phyloP scores from a whole-genome alignment of 2,329 filamentous ascomycete genomes.

The Niveomyces coronatus region DNA sequence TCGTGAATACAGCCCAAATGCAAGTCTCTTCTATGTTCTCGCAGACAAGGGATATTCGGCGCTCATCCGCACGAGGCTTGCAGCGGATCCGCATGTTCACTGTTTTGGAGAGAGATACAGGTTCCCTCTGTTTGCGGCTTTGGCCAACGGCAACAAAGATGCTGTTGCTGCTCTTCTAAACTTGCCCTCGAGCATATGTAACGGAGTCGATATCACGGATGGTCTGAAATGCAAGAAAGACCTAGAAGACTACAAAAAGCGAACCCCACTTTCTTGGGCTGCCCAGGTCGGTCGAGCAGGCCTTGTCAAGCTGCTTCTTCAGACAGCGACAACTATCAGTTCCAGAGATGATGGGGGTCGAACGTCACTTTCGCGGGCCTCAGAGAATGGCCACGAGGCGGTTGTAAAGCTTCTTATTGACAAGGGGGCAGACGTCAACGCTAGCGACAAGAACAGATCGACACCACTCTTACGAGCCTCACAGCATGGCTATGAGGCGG shows the following conservation, averaged over 20 bases:
- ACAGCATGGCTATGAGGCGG: conserved; percentile 5
- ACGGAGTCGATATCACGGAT: conserved; percentile 6
- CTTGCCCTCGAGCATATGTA: conserved; percentile 7
- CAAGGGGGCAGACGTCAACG: conserved; percentile 9
- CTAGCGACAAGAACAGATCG: neutral
- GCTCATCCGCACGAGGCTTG: conserved; percentile 20
- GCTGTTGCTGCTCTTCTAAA: conserved; percentile 16
- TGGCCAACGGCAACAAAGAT: conserved; percentile 19
- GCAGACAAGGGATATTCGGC: conserved; percentile 17
- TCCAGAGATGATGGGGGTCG: neutral
- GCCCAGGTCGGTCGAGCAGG: conserved; percentile 13
- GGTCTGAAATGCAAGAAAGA: conserved; percentile 5
- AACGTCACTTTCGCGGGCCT: conserved; percentile 13
- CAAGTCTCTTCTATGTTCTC: conserved; percentile 25
- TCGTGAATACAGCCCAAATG: conserved; percentile 16
- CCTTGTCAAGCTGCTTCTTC: conserved; percentile 12
- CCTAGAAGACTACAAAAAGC: neutral
- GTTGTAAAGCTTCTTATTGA: conserved; percentile 4
- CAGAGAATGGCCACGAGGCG: conserved; percentile 13
- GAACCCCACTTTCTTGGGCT: conserved; percentile 17
- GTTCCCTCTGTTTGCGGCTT: conserved; percentile 25
- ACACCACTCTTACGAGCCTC: conserved; percentile 10
- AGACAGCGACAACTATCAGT: conserved; percentile 7
- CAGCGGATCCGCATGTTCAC: conserved; percentile 13
- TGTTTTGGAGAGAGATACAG: conserved; percentile 21